These are phyloP conservation scores for Zasmidium cellare DNA, from an alignment of 2,329 filamentous ascomycete species.

Conservation along the genomic window DNA sequence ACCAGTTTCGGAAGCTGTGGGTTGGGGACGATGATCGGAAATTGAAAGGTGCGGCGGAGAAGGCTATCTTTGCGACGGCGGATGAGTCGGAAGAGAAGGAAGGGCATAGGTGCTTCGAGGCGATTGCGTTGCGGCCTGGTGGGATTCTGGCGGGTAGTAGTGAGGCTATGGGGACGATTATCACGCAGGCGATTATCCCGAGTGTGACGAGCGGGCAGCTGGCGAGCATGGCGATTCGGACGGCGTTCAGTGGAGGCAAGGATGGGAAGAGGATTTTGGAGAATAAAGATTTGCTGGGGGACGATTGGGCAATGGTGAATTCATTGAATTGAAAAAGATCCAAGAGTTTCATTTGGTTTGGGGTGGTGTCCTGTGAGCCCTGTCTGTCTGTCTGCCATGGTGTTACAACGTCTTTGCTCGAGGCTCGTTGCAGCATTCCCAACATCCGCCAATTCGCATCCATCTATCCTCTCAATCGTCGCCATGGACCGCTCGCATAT, in stretches of 20 bases:
- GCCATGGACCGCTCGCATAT: no score
- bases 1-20: conserved; percentile 42
- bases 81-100: conserved; percentile 29
- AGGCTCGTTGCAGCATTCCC: no score
- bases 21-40: conserved; percentile 33
- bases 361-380: no score
- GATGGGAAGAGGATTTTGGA: conserved; percentile 37
- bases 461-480: no score
- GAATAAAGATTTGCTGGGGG: conserved; percentile 37
- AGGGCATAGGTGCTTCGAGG: conserved; percentile 36
- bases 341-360: background rate
- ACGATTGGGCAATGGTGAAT: conserved; percentile 38
- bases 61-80: conserved; percentile 34
- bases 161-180: conserved; percentile 32
- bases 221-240: conserved; percentile 32
- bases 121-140: conserved; percentile 35
- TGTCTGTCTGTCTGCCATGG: background rate
- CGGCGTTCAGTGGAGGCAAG: conserved; percentile 30
- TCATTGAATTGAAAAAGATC: conserved; percentile 5
- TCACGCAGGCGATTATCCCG: conserved; percentile 31
- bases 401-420: no score
- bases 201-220: conserved; percentile 34
- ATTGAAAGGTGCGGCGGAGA: conserved; percentile 40
- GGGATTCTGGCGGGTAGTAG: conserved; percentile 30
- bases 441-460: no score